Evolutionary conservation across 1,284 basidiomycete species (phyloP).

Genomic region (Cryptococcus sp.): DNA sequence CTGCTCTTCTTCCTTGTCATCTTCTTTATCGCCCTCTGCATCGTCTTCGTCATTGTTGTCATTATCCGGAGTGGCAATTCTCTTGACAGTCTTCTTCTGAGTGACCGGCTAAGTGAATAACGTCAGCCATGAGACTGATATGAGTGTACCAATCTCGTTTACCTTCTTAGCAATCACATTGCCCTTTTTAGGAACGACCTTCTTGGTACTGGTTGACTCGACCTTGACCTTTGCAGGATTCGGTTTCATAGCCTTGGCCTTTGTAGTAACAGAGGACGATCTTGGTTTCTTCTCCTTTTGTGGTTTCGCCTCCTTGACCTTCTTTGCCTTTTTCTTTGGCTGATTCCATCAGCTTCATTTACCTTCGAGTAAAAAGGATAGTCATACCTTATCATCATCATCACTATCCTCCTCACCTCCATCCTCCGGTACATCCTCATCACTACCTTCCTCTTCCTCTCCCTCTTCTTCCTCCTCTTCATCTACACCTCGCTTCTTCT

Average conservation of each 20-base stretch:
- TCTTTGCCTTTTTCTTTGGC: not conserved
- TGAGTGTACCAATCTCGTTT: not conserved
- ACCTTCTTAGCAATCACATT: too few relatives aligned
- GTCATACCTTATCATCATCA: not conserved
- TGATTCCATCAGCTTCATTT: not conserved
- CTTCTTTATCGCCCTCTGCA: not conserved
- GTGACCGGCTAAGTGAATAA: not conserved
- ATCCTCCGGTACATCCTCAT: not conserved
- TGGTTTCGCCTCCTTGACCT: not conserved
- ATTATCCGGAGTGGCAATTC: not conserved
- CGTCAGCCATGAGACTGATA: not conserved
- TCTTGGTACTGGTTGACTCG: not conserved
- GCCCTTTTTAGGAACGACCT: not conserved
- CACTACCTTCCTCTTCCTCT: not conserved
- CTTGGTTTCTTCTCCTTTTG: not conserved
- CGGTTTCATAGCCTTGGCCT: not conserved
- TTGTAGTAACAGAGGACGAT: not conserved
- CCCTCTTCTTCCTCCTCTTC: not conserved
- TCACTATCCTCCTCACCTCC: not conserved
- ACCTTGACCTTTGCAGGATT: not conserved
- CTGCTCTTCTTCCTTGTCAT: not conserved
- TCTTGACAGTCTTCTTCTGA: not conserved
- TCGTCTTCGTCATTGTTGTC: not conserved
- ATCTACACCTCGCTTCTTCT: not conserved
- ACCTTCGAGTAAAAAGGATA: too few relatives aligned